phyloP scores from a whole-genome alignment of 192 early-diverging fungal genomes.

The Allomyces macrogynus region DNA sequence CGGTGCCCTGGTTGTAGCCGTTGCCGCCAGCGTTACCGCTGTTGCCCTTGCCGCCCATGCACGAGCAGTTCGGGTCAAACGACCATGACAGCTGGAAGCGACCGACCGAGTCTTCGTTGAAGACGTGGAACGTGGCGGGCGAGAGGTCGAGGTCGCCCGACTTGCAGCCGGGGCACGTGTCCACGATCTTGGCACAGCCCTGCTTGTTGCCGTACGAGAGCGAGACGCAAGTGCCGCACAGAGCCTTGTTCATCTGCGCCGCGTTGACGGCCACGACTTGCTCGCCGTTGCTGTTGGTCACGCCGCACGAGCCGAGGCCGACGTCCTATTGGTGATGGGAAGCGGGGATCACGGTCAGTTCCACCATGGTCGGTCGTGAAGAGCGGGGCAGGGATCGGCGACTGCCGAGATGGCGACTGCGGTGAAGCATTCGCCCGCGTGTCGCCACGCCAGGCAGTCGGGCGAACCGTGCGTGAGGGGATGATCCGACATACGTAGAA shows the following conservation, averaged over 20 bases:
- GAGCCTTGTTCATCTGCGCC: constrained; percentile 21
- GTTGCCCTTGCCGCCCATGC: too few species aligned
- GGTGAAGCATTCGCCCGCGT: too few species aligned
- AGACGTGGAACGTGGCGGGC: constrained; percentile 18
- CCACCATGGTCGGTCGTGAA: too few species aligned
- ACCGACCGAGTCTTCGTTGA: constrained; percentile 11
- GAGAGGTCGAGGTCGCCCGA: constrained; percentile 22
- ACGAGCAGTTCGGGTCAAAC: constrained; percentile 5
- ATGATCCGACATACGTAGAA: too few species aligned
- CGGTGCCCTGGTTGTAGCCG: too few species aligned
- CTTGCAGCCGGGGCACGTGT: constrained; percentile 24
- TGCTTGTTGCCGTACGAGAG: constrained; percentile 25
- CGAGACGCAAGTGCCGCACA: constrained; percentile 26
- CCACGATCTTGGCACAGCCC: constrained; percentile 25
- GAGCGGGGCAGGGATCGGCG: too few species aligned
- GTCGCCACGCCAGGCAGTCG: too few species aligned
- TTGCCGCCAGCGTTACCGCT: too few species aligned
- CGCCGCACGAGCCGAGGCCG: constrained; percentile 9
- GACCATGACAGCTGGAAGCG: constrained; percentile 16
- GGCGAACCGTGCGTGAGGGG: too few species aligned
- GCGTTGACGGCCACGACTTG: constrained; percentile 21
- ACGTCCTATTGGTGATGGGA: too few species aligned
- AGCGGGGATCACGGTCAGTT: too few species aligned
- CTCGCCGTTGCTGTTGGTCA: constrained; percentile 6
- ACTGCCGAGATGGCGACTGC: too few species aligned